Conservation (phyloP, 805 yeast genomes). For the Starmerella gropengiesseri region DNA sequence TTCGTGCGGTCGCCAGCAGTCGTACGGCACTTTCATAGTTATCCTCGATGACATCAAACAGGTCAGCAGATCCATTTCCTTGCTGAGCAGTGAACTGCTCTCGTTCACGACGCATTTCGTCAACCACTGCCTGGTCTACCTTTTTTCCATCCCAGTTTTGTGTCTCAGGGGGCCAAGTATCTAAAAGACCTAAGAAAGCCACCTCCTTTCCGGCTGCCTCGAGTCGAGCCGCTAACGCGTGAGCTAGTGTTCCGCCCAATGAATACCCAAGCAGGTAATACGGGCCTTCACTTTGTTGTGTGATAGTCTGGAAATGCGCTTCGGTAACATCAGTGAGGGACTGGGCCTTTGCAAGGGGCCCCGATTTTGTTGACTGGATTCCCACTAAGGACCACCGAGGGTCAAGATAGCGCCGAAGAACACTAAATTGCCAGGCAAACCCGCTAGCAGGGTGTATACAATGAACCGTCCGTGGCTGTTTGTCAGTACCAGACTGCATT, state of each 20-base stretch:
- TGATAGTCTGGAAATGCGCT: constrained; percentile 4
- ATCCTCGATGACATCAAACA: constrained; percentile 13
- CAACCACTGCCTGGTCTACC: constrained; percentile 16
- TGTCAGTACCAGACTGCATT: not conserved
- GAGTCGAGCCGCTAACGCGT: constrained; percentile 14
- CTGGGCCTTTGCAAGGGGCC: constrained; percentile 7
- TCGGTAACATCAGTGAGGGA: constrained; percentile 11
- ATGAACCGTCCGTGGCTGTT: not conserved
- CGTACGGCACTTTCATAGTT: constrained; percentile 17
- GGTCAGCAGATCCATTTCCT: constrained; percentile 4
- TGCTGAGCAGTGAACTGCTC: constrained; percentile 12
- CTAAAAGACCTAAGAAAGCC: constrained; percentile 13
- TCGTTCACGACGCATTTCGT: constrained; percentile 16
- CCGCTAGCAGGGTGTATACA: constrained; percentile 19
- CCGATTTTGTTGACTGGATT: constrained; percentile 12
- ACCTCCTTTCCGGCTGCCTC: constrained; percentile 8
- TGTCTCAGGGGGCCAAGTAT: constrained; percentile 21
- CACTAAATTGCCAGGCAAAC: constrained; percentile 19
- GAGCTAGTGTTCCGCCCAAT: constrained; percentile 18
- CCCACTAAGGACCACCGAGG: constrained; percentile 15
- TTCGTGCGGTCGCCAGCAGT: constrained; percentile 12
- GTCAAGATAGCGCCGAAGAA: constrained; percentile 13
- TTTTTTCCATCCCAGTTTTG: constrained; percentile 18
- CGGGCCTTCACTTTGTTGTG: constrained; percentile 4
- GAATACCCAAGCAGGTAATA: constrained; percentile 17